Conservation (phyloP, 352 stramenopile species). For the Globisporangium orthogonon region DNA sequence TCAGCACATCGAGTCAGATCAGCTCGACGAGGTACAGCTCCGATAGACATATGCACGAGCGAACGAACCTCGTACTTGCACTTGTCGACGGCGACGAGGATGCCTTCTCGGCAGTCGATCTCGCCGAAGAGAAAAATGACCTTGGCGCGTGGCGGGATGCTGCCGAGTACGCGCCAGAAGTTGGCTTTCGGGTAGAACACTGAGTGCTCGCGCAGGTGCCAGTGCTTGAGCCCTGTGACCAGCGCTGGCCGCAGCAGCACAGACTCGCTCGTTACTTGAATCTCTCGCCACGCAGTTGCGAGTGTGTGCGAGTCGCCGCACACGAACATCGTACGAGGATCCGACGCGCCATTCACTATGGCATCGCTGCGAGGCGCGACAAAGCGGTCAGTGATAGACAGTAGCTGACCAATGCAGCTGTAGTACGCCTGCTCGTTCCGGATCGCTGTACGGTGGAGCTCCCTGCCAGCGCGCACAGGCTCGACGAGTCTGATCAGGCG, state of each 20-base stretch:
- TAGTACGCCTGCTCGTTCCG: slow-evolving; percentile 89
- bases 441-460: slow-evolving; percentile 78
- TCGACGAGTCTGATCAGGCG: slow-evolving; percentile 58
- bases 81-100: slow-evolving; percentile 83
- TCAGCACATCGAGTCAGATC: not conserved
- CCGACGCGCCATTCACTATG: not conserved
- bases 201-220: slow-evolving; percentile 82
- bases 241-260: slow-evolving; percentile 54
- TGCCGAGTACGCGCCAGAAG: slow-evolving; percentile 68
- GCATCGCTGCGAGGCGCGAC: not conserved
- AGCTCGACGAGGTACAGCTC: not conserved
- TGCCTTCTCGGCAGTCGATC: slow-evolving; percentile 94
- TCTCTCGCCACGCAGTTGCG: slow-evolving; percentile 78
- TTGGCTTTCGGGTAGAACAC: slow-evolving; percentile 92
- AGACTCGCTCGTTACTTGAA: slow-evolving; percentile 18
- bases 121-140: slow-evolving; percentile 93
- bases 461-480: slow-evolving; percentile 39
- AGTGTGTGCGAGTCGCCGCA: slow-evolving; percentile 92
- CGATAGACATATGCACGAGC: not conserved
- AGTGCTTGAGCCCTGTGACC: slow-evolving; percentile 93
- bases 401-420: slow-evolving; percentile 73
- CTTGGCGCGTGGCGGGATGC: slow-evolving; percentile 40
- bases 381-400: slow-evolving; percentile 37
- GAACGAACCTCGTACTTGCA: slow-evolving; percentile 74
- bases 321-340: slow-evolving; percentile 51